These are phyloP conservation scores for Solanum medicagineum DNA, from an alignment of 257 asterid genomes.

Conservation along the genomic window DNA sequence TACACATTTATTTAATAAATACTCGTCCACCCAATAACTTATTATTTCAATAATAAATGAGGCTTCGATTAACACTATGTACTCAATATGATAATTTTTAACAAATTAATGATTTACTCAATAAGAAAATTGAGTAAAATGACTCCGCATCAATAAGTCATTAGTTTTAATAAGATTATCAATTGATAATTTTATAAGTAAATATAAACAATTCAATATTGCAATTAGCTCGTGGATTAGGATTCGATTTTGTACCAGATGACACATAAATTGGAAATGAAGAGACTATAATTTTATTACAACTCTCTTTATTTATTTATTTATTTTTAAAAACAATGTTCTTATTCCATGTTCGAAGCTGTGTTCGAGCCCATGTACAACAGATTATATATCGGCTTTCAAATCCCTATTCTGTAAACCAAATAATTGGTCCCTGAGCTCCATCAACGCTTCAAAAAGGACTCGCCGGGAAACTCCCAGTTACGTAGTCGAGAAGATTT, in stretches of 20 bases:
- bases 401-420: not conserved
- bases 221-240: not conserved
- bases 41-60: not conserved
- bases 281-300: not conserved
- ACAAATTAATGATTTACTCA: too few relatives aligned
- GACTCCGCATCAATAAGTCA: not conserved
- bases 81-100: not conserved
- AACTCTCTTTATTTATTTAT: too few relatives aligned
- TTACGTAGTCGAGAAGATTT: not conserved
- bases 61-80: not conserved
- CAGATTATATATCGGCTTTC: not conserved
- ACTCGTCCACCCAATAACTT: not conserved
- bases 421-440: not conserved
- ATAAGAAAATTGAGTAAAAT: not conserved
- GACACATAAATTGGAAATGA: not conserved
- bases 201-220: not conserved
- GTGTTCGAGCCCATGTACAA: not conserved
- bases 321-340: not conserved
- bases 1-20: not conserved
- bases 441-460: not conserved
- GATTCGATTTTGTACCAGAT: not conserved
- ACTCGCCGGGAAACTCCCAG: not conserved
- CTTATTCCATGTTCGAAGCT: not conserved
- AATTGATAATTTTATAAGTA: not conserved
- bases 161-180: too few relatives aligned